A percentile compares a stretch with the other conserved stretches of the same genome.
These are phyloP conservation scores for Talaromyces ruber DNA, from an alignment of 495 filamentous ascomycete species.

Conservation along the genomic window DNA sequence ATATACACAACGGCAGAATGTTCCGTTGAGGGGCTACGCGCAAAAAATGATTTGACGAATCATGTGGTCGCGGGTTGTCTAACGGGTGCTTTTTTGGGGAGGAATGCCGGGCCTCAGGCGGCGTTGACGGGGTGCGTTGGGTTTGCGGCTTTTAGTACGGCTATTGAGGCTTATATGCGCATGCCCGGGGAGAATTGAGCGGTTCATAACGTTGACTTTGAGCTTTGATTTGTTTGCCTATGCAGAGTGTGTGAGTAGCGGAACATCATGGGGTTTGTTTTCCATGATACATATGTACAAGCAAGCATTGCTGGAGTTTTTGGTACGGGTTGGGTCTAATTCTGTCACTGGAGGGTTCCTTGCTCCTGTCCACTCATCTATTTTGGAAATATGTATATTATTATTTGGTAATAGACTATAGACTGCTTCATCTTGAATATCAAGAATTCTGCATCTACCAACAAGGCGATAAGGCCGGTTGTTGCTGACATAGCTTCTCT, in stretches of 20 bases:
- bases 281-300: background rate
- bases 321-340: background rate
- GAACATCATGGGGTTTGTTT: background rate
- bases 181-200: constrained; percentile 36
- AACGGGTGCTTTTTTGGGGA: constrained; percentile 79
- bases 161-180: constrained; percentile 89
- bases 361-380: background rate
- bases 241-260: background rate
- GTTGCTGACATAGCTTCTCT: no score
- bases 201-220: background rate
- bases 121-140: constrained; percentile 84
- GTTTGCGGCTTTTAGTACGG: constrained; percentile 91
- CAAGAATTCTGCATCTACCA: no score
- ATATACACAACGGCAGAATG: constrained; percentile 92
- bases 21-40: constrained; percentile 81
- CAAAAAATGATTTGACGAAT: constrained; percentile 90
- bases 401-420: background rate
- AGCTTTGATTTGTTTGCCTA: background rate
- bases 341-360: background rate
- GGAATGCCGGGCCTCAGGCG: constrained; percentile 82
- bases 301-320: constrained; percentile 5
- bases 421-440: background rate
- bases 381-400: background rate
- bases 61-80: constrained; percentile 82
- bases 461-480: no score